Base-by-base conservation (phyloP, 1,284 basidiomycete species). In the Wallemia mellicola region DNA sequence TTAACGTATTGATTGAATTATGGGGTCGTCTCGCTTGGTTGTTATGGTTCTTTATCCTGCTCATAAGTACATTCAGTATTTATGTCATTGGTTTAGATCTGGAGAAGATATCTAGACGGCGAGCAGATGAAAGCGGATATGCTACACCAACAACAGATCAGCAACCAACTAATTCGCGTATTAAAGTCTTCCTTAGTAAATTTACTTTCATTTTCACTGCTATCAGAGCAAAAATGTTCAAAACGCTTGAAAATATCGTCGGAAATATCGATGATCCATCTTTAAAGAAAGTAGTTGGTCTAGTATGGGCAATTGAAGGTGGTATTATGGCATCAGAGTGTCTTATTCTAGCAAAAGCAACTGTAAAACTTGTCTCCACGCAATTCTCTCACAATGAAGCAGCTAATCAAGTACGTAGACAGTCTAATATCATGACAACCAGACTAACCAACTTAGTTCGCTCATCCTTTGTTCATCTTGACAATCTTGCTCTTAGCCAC, bases 281-380 rank as follows among this genome's bases (percentile, higher is more conserved):
- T 56, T 73, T 94, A 57, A 80, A 80, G 2, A 92, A 86, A 83
- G 80, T 85, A 17, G 75, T 89, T 57, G 89, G 88, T 3, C 84
- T 94, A 58, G 82, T 81, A 0, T 95, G 88, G 88, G 83, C 86
- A 1, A 86, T 86, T 61, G 80, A 80, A 60, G 88, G 88, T 27
- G 89, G 89, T 5, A 80, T 84, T 28, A 73, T 95, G 28, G 86
- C 86, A 1, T 89, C 89, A 1, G 80, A 81, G 54, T 83, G 80
- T 70, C 73, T 95, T 58, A 85, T 95, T 1, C 91, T 94, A 66
- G 87, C 89, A 1, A 92, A 92, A 69, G 84, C 83, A 28, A 77
- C 77, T 28, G 83, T 86, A 61, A 80, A 85, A 66, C 71, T 86
- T 19, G 75, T 85, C 33, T 80, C 82, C 0, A 82, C 82, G 2